Base-by-base conservation (phyloP, 441 rosid species). In the Euphorbia celastroides region DNA sequence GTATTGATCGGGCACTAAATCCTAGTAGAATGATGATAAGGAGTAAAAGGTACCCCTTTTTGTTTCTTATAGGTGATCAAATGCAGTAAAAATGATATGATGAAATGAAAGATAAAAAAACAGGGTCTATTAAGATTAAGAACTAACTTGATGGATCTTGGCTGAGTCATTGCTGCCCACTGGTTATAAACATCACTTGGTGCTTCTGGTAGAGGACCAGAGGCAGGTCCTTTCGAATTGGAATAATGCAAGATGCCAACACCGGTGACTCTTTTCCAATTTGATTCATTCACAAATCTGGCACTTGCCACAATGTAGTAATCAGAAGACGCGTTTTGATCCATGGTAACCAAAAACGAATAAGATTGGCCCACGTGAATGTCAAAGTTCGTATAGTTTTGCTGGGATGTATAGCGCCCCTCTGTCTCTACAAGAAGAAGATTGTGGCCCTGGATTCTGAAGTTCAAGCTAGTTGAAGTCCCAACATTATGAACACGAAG, bases 251-350 rank as follows among this genome's bases (percentile, higher is more conserved):
- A 81, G 78, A 93, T 74, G 58, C 84, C 95, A 59, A 93, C 97
- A 68, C 98, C 98, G 1, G 97, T 90, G 62, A 90, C 97, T 66
- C 80, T 84, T 78, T 85, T 84, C 98, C 98, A 93, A 66, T 79
- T 70, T 55, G 98, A 70, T 74, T 87, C 98, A 62, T 93, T 90
- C 54, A 93, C 97, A 79, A 80, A 90, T 75, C 97, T 81, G 41
- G 98, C 96, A 78, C 96, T 90, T 27, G 98, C 98, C 71, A 86
- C 96, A 69, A 93, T 83, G 81, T 90, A 93, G 79, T 88, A 90
- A 75, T 93, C 97, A 57, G 78, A 74, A 42, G 82, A 80, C 57
- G 96, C 94, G 61, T 93, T 79, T 75, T 93, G 97, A 82, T 90
- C 93, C 92, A 84, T 93, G 55, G 96, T 87, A 36, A 90, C 89